Evolutionary conservation across 2,329 filamentous ascomycete species (phyloP).

Genomic region (Pestalotiopsis fici): DNA sequence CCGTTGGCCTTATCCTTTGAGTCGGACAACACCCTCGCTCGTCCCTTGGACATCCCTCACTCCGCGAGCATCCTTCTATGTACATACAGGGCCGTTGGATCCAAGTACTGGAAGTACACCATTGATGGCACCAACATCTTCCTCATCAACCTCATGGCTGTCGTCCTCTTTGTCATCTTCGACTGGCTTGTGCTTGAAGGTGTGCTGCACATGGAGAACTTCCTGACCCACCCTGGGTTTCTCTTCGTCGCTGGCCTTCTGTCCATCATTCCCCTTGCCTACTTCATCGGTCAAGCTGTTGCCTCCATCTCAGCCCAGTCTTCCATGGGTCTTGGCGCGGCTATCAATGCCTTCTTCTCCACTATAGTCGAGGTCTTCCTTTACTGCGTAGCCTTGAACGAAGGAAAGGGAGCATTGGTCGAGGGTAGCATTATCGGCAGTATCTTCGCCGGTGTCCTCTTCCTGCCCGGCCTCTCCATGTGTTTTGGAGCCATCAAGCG

Average conservation of each 20-base stretch:
- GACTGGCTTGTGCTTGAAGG: conserved; percentile 83
- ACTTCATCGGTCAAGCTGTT: conserved; percentile 98
- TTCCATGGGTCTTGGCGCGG: conserved; percentile 95
- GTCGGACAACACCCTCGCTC: conserved; percentile 75
- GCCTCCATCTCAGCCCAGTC: conserved; percentile 98
- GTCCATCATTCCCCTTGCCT: conserved; percentile 94
- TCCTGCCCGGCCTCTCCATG: conserved; percentile 95
- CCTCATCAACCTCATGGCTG: conserved; percentile 91
- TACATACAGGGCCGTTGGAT: conserved; percentile 92
- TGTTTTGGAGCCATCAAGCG: conserved; percentile 97
- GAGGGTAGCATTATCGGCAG: conserved; percentile 97
- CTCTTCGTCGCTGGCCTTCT: conserved; percentile 82
- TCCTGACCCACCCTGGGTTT: conserved; percentile 80
- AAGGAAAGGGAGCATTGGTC: conserved; percentile 90
- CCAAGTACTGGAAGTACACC: conserved; percentile 99
- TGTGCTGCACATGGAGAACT: conserved; percentile 67
- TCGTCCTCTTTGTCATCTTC: conserved; percentile 93
- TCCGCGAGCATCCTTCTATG: conserved; percentile 83
- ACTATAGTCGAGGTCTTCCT: conserved; percentile 97
- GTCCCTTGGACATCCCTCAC: conserved; percentile 69
- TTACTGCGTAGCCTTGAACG: conserved; percentile 89
- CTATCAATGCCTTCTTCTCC: conserved; percentile 97
- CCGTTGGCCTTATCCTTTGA: conserved; percentile 93
- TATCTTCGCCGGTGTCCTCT: conserved; percentile 94
- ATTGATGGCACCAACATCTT: conserved; percentile 99